Evolutionary conservation across 805 yeast species (phyloP).

Genomic region (Candida arabinofermentans): DNA sequence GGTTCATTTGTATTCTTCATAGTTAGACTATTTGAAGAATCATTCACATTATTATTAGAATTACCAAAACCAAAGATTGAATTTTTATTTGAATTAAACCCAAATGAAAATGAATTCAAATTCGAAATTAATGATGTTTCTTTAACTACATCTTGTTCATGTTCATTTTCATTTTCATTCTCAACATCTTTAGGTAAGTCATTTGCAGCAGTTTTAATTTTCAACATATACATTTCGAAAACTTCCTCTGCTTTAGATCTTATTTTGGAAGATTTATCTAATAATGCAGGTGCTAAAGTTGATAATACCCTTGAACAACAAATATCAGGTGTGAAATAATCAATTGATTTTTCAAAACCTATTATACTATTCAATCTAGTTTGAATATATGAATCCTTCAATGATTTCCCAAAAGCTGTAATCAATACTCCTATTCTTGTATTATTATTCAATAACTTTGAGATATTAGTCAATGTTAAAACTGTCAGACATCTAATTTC

Average conservation of each 20-base stretch:
- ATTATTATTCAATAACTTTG: constrained; percentile 48
- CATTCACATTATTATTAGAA: constrained; percentile 6
- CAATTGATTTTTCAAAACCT: constrained; percentile 64
- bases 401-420: constrained; percentile 81
- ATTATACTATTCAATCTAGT: constrained; percentile 72
- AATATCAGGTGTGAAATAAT: constrained; percentile 66
- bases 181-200: constrained; percentile 27
- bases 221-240: constrained; percentile 56
- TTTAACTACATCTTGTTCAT: constrained; percentile 18
- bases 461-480: constrained; percentile 61
- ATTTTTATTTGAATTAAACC: constrained; percentile 15
- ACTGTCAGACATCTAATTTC: constrained; percentile 77
- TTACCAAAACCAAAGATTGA: constrained; percentile 17
- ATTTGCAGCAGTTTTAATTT: constrained; percentile 46
- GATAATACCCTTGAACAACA: constrained; percentile 80
- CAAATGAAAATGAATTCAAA: constrained; percentile 20
- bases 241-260: constrained; percentile 68
- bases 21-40: constrained; percentile 14
- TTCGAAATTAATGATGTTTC: constrained; percentile 12
- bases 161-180: constrained; percentile 18
- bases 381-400: constrained; percentile 74
- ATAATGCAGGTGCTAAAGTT: constrained; percentile 75
- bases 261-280: constrained; percentile 70
- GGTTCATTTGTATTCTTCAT: constrained; percentile 16
- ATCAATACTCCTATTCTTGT: constrained; percentile 72